phyloP scores from a whole-genome alignment of 1,284 basidiomycete genomes.

The Naganishia albida region DNA sequence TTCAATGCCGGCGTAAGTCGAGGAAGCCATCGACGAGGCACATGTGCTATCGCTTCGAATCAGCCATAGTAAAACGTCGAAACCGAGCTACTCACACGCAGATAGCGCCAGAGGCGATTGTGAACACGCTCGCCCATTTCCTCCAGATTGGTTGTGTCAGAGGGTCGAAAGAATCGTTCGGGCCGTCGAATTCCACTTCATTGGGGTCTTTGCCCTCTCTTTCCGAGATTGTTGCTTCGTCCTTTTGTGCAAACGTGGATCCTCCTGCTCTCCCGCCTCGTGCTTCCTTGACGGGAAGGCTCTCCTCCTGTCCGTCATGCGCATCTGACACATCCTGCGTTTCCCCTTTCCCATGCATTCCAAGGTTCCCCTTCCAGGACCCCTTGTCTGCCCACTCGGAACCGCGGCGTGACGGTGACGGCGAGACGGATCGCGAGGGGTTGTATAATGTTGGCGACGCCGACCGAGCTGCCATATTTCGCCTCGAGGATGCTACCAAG shows the following conservation, averaged over 20 bases:
- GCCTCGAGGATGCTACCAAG: neutral
- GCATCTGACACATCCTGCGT: neutral
- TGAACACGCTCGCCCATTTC: conserved; percentile 46
- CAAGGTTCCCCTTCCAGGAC: neutral
- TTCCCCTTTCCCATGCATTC: neutral
- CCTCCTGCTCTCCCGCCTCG: neutral
- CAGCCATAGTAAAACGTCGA: neutral
- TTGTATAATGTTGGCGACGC: conserved; percentile 11
- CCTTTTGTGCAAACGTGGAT: neutral
- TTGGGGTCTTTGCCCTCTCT: conserved; percentile 35
- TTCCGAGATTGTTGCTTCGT: neutral
- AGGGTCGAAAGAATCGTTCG: conserved; percentile 43
- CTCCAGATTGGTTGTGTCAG: conserved; percentile 42
- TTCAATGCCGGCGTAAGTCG: conserved; percentile 66
- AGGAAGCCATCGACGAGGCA: conserved; percentile 69
- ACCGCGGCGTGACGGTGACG: neutral
- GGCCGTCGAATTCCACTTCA: conserved; percentile 45
- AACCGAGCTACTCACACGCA: conserved; percentile 34
- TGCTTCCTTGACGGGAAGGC: neutral
- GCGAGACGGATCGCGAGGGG: conserved; percentile 7
- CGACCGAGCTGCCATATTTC: neutral
- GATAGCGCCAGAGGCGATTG: conserved; percentile 37
- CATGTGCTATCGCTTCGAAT: conserved; percentile 62
- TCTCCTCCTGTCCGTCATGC: neutral
- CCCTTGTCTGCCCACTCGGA: neutral